phyloP scores from a whole-genome alignment of 2,329 filamentous ascomycete species.

The Fusarium palustre region DNA sequence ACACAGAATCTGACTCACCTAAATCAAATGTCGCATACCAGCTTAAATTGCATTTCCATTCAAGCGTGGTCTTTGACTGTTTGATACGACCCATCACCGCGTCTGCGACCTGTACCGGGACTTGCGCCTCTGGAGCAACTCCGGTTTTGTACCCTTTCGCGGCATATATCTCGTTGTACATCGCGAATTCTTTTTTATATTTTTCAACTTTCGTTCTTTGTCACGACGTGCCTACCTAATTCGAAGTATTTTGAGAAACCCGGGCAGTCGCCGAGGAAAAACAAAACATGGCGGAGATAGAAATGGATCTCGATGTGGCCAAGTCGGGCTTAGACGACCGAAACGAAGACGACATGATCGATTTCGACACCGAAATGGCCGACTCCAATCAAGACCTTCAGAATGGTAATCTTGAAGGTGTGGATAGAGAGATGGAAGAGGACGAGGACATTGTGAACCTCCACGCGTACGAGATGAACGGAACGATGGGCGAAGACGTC shows the following conservation, averaged over 20 bases:
- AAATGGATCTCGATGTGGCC: slow-evolving; percentile 50
- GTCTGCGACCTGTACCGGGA: slow-evolving; percentile 13
- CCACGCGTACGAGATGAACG: slow-evolving; percentile 35
- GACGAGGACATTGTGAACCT: slow-evolving; percentile 35
- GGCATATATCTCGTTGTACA: neutral
- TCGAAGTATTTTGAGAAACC: neutral
- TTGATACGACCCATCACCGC: slow-evolving; percentile 31
- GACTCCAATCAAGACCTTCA: slow-evolving; percentile 33
- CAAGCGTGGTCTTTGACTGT: slow-evolving; percentile 22
- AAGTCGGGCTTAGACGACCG: slow-evolving; percentile 43
- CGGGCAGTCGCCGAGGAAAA: neutral
- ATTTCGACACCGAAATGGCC: slow-evolving; percentile 54
- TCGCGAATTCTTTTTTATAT: neutral
- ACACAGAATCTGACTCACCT: neutral
- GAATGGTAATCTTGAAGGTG: slow-evolving; percentile 9
- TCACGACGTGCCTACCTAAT: neutral
- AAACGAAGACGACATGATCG: slow-evolving; percentile 53
- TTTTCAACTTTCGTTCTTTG: too few species aligned
- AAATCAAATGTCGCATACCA: slow-evolving; percentile 47
- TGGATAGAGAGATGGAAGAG: slow-evolving; percentile 39
- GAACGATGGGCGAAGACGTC: slow-evolving; percentile 39
- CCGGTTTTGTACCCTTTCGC: neutral
- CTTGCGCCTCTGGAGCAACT: neutral
- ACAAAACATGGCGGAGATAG: slow-evolving; percentile 46
- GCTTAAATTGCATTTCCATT: slow-evolving; percentile 26